Evolutionary conservation across 2,329 filamentous ascomycete genomes (phyloP).

Genomic region (Lanzia echinophila): DNA sequence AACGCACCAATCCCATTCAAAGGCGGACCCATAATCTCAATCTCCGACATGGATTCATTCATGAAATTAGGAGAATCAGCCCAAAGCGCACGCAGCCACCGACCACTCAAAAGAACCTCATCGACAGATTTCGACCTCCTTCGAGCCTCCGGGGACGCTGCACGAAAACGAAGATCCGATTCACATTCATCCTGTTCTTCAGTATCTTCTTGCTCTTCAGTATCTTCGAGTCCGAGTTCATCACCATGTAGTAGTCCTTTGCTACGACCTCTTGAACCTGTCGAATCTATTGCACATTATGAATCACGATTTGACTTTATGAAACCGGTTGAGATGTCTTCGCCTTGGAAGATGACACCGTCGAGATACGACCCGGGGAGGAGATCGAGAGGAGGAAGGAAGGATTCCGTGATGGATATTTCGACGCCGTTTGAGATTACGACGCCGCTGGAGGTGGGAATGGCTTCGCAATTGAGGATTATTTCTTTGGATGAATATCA

Average conservation of each 20-base stretch:
- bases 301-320: neutral
- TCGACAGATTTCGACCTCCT: conserved; percentile 8
- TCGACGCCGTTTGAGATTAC: conserved; percentile 2
- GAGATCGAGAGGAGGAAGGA: neutral
- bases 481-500: neutral
- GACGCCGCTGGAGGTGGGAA: neutral
- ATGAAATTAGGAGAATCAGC: conserved; percentile 8
- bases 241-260: neutral
- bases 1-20: neutral
- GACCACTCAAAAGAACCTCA: conserved; percentile 7
- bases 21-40: conserved; percentile 9
- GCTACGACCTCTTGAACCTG: neutral
- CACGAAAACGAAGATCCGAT: neutral
- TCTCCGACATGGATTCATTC: conserved; percentile 8
- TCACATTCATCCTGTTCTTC: neutral
- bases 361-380: neutral
- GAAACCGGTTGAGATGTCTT: neutral
- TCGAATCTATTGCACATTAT: neutral
- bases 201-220: neutral
- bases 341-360: neutral
- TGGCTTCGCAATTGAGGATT: conserved; percentile 3
- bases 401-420: neutral
- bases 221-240: neutral
- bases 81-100: neutral
- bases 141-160: conserved; percentile 6